Percentiles rank a stretch among this genome's conserved stretches.
These are phyloP conservation scores for Coniferiporia sulphurascens DNA, from an alignment of 1,284 basidiomycete genomes.

Conservation along the genomic window DNA sequence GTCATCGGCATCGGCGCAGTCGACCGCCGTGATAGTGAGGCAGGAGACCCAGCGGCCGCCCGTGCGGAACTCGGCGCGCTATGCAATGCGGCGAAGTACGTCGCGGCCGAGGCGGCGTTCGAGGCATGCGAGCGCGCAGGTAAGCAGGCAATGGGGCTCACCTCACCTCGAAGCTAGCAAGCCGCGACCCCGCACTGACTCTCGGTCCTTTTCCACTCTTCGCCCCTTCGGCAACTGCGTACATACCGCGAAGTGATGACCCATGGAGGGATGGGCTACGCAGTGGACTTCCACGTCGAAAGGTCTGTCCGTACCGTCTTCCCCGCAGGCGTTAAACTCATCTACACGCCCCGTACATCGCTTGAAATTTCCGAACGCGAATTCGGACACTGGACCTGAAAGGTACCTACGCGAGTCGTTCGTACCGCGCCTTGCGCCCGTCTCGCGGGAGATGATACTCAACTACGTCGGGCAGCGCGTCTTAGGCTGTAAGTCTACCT, in stretches of 20 bases:
- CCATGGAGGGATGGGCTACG: conserved; percentile 30
- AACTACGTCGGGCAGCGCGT: conserved; percentile 17
- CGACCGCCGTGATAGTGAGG: not conserved
- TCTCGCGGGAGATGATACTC: conserved; percentile 29
- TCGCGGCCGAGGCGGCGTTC: conserved; percentile 29
- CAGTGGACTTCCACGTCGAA: conserved; percentile 25
- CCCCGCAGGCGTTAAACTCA: not conserved
- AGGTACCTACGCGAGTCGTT: conserved; percentile 26
- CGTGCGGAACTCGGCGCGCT: conserved; percentile 26
- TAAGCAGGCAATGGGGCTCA: not conserved
- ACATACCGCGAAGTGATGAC: conserved; percentile 21
- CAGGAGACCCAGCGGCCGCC: not conserved
- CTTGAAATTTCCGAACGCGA: no score
- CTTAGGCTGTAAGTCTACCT: conserved; percentile 9
- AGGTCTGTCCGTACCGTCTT: not conserved
- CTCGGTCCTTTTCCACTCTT: no score
- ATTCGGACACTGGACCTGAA: not conserved
- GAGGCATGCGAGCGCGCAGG: conserved; percentile 23
- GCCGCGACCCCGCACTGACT: no score
- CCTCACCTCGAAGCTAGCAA: no score
- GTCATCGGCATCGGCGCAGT: conserved; percentile 1
- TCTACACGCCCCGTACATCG: no score
- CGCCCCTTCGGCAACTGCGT: no score
- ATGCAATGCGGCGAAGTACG: conserved; percentile 30
- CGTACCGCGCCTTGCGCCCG: conserved; percentile 27